Conservation (phyloP, 345 rosid genomes). For the Schrenkiella parvula region DNA sequence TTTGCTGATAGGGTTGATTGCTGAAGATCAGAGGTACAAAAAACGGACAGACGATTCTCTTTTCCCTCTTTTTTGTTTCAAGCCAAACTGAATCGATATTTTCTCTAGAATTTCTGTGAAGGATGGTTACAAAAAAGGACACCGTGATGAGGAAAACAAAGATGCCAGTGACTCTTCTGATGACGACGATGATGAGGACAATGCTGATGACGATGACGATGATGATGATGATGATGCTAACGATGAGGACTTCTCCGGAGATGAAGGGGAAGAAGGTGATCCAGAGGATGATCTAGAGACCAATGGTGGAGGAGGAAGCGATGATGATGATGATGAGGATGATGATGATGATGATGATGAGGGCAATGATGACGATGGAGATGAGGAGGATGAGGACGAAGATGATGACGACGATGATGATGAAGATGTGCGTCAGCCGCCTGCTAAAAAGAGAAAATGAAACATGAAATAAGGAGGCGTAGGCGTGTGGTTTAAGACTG, state of each 20-base stretch:
- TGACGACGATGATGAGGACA: conserved; percentile 36
- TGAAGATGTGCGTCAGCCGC: conserved; percentile 47
- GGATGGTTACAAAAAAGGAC: conserved; percentile 37
- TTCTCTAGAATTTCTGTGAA: conserved; percentile 41
- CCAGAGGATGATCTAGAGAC: conserved; percentile 58
- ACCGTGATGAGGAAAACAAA: conserved; percentile 42
- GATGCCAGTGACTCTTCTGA: conserved; percentile 53
- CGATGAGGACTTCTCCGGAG: conserved; percentile 57
- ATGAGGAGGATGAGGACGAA: conserved; percentile 42
- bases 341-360: conserved; percentile 38
- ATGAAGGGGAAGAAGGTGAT: conserved; percentile 50
- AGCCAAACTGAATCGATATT: background rate
- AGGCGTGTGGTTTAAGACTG: background rate
- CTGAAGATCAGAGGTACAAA: conserved; percentile 41
- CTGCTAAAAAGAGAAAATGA: conserved; percentile 65
- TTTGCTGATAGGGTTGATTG: conserved; percentile 32
- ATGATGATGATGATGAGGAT: conserved; percentile 50
- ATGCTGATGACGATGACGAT: conserved; percentile 25
- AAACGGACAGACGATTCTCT: background rate
- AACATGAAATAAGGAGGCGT: background rate
- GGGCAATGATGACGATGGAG: conserved; percentile 33
- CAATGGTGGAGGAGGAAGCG: conserved; percentile 51
- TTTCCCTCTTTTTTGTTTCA: background rate
- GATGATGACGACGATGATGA: conserved; percentile 47
- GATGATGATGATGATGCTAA: conserved; percentile 42